Evolutionary conservation across 2,329 filamentous ascomycete species (phyloP).

Genomic region (Penicillium oxalicum): DNA sequence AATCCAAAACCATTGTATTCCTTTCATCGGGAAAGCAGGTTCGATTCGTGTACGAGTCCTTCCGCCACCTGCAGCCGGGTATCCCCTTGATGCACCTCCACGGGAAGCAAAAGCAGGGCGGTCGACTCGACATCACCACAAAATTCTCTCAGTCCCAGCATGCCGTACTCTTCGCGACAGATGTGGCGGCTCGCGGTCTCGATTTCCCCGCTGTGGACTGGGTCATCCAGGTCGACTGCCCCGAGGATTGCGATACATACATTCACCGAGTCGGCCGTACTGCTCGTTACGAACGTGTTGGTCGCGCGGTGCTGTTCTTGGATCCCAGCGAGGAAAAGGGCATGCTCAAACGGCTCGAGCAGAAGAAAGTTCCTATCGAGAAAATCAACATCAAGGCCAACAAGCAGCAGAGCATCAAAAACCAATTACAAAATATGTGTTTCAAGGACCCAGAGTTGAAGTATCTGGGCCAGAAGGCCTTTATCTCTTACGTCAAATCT

Average conservation of each 20-base stretch:
- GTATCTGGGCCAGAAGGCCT: constrained; percentile 92
- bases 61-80: constrained; percentile 89
- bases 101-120: constrained; percentile 86
- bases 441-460: constrained; percentile 93
- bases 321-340: constrained; percentile 87
- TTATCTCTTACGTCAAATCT: constrained; percentile 81
- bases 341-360: constrained; percentile 79
- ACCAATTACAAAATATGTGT: constrained; percentile 86
- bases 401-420: constrained; percentile 80
- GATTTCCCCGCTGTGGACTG: constrained; percentile 97
- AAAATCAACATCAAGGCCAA: constrained; percentile 80
- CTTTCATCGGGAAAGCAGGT: constrained; percentile 94
- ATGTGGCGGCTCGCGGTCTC: constrained; percentile 87
- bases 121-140: constrained; percentile 77
- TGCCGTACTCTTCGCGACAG: constrained; percentile 88
- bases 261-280: constrained; percentile 94
- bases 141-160: constrained; percentile 76
- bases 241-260: constrained; percentile 94
- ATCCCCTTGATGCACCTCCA: constrained; percentile 89
- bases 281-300: constrained; percentile 83
- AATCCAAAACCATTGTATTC: constrained; percentile 93
- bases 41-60: constrained; percentile 88
- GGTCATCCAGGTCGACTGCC: constrained; percentile 97
- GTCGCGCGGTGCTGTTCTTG: constrained; percentile 82
- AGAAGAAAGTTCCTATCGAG: constrained; percentile 84